Evolutionary conservation across 129 eudicot species (phyloP).

Genomic region (Ambrosia artemisiifolia): DNA sequence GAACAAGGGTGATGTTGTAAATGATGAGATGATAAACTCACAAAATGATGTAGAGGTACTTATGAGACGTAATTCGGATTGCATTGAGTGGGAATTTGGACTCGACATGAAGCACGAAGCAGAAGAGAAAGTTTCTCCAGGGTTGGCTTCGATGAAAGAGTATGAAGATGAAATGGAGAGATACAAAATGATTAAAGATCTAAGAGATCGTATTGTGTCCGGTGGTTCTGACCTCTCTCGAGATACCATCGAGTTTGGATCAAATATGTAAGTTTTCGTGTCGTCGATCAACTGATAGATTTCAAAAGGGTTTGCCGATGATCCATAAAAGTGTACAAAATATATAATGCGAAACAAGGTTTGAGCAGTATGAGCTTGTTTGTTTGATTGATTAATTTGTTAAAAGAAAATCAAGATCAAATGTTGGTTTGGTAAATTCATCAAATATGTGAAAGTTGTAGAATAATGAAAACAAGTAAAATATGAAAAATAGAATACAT

Average conservation of each 20-base stretch:
- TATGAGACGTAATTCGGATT: slow-evolving; percentile 40
- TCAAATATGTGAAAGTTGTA: too few species aligned
- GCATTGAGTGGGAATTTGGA: slow-evolving; percentile 64
- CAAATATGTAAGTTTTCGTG: slow-evolving; percentile 5
- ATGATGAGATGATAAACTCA: slow-evolving; percentile 24
- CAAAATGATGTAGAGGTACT: slow-evolving; percentile 14
- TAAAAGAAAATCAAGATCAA: too few species aligned
- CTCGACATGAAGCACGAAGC: slow-evolving; percentile 8
- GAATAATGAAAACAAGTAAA: too few species aligned
- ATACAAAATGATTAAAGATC: slow-evolving; percentile 73
- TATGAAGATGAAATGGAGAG: slow-evolving; percentile 73
- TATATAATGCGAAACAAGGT: background rate
- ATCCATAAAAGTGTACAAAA: background rate
- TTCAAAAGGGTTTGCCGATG: background rate
- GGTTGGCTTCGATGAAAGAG: slow-evolving; percentile 33
- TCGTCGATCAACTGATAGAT: background rate
- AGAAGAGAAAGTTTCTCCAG: slow-evolving; percentile 24
- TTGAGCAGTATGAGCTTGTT: background rate
- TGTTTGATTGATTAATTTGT: background rate
- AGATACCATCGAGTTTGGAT: slow-evolving; percentile 26
- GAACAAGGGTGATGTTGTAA: slow-evolving; percentile 20
- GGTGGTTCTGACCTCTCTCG: slow-evolving; percentile 37
- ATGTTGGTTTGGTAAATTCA: too few species aligned
- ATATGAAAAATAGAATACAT: too few species aligned
- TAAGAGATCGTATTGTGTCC: slow-evolving; percentile 71